phyloP scores from a whole-genome alignment of 371 early-diverging fungal genomes.

The Coemansia sp. region DNA sequence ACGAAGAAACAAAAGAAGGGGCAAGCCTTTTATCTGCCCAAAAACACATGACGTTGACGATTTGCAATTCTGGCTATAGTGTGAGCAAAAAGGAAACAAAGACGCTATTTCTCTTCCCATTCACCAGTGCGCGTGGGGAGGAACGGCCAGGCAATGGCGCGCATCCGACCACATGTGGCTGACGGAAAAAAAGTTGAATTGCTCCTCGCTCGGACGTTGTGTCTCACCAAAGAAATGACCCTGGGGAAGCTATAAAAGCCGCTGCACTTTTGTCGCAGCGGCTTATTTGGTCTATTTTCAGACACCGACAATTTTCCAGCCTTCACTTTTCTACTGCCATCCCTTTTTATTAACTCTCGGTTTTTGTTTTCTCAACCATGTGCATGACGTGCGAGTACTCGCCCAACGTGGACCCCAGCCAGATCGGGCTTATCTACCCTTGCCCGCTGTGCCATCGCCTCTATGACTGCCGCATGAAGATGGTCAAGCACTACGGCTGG shows the following conservation, averaged over 20 bases:
- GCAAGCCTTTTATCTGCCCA: background rate
- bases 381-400: slow-evolving; percentile 1
- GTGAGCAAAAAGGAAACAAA: background rate
- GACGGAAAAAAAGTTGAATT: background rate
- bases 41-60: background rate
- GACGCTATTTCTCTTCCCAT: background rate
- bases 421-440: background rate
- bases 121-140: background rate
- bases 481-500: slow-evolving; percentile 4
- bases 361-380: background rate
- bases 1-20: too few relatives aligned
- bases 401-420: slow-evolving; percentile 1
- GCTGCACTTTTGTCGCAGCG: background rate
- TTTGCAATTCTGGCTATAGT: slow-evolving; percentile 1
- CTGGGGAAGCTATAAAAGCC: background rate
- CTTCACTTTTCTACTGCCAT: too few relatives aligned
- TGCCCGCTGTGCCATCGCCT: slow-evolving; percentile 5
- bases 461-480: slow-evolving; percentile 5
- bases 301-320: too few relatives aligned
- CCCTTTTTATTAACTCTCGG: background rate
- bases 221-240: background rate
- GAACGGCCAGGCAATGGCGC: background rate
- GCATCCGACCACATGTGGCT: background rate
- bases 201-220: background rate
- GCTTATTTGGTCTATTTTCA: background rate